phyloP scores from a whole-genome alignment of 345 rosid genomes.

The Lepidium aucheri region DNA sequence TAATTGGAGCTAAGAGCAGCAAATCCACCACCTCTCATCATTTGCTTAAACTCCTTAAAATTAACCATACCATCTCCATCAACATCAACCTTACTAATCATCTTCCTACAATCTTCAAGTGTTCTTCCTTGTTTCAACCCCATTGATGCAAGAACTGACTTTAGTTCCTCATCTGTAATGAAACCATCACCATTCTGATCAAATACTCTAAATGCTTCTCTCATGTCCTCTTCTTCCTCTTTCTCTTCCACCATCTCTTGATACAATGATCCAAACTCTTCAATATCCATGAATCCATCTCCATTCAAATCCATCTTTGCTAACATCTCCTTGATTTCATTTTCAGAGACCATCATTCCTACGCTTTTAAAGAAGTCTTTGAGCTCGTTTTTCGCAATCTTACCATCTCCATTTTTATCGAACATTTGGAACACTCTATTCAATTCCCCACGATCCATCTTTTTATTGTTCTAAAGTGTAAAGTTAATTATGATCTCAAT shows the following conservation, averaged over 20 bases:
- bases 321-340: constrained; percentile 25
- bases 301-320: constrained; percentile 24
- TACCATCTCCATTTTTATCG: constrained; percentile 26
- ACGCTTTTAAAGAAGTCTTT: constrained; percentile 21
- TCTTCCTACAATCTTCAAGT: constrained; percentile 28
- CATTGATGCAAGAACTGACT: constrained; percentile 28
- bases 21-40: constrained; percentile 49
- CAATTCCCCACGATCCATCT: constrained; percentile 26
- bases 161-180: constrained; percentile 28
- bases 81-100: constrained; percentile 28
- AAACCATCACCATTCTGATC: constrained; percentile 32
- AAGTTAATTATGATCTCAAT: background rate
- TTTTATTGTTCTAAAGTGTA: background rate
- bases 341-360: constrained; percentile 19
- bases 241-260: constrained; percentile 29
- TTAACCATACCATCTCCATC: constrained; percentile 35
- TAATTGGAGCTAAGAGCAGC: constrained; percentile 52
- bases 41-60: constrained; percentile 28
- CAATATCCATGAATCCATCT: constrained; percentile 25
- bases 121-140: constrained; percentile 35
- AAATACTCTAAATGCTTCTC: constrained; percentile 29
- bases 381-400: constrained; percentile 26
- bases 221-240: constrained; percentile 30
- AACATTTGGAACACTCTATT: constrained; percentile 27
- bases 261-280: constrained; percentile 25